Base-by-base conservation (phyloP, 306 rosid genomes). In the Prosopis cineraria region DNA sequence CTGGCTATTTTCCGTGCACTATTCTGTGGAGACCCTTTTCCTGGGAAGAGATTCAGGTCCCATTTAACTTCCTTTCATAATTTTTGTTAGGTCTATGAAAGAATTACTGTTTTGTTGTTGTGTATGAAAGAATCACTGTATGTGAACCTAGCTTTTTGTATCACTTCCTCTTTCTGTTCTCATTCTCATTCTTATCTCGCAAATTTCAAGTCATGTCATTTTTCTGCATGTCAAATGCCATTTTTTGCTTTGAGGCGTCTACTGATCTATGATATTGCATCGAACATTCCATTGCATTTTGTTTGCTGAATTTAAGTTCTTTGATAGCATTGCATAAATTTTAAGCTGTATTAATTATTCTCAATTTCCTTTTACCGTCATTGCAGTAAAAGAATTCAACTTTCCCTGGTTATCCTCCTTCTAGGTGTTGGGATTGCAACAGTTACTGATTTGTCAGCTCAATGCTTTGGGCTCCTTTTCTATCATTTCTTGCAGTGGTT, bases 361-460 rank as follows among this genome's bases (percentile, higher is more conserved):
- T 78, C 3, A 58, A 27, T 58, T 56, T 56, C 65, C 16, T 20
- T 56, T 39, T 74, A 30, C n/a, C 76, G 45, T 74, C 74, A 59
- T 56, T 74, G 76, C 84, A 81, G 85, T 66, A 82, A 69, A 80
- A 87, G 88, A 74, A 86, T 92, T 72, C 98, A 95, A 85, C 81
- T 89, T 67, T 88, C 98, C 45, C 97, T 95, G 58, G 62, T 24
- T 6, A 30, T 92, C 77, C 97, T 95, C 62, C 97, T 95, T 80
- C 16, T 91, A 33, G 98, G 98, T 63, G 98, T 95, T 71, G 98
- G 98, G 77, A 91, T 95, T 80, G 98, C 97, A 58, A 95, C 98
- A 2, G 86, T 95, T 68, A 92, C 97, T 13, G 98, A 95, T 84
- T 85, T 95, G 81, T n/a, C 98, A 95, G 78, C 92, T 95, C 68